phyloP scores from a whole-genome alignment of 495 filamentous ascomycete species.

The Jackrogersella minutella region DNA sequence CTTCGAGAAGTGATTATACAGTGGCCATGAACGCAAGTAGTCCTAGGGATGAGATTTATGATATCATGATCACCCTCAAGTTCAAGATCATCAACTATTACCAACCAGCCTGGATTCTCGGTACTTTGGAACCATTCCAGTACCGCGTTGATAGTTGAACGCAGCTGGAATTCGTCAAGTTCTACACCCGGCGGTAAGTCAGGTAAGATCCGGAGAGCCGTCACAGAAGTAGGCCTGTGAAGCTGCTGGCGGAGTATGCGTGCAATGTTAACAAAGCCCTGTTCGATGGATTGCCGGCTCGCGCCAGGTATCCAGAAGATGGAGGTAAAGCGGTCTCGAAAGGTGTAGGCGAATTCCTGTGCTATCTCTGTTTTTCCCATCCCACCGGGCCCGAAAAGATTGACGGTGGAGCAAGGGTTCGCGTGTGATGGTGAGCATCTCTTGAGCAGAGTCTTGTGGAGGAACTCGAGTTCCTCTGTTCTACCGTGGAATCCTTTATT shows the following conservation, averaged over 20 bases:
- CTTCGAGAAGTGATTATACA: slow-evolving; percentile 1
- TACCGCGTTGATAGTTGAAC: background rate
- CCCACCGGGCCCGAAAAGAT: background rate
- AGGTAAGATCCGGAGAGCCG: background rate
- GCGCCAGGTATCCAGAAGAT: background rate
- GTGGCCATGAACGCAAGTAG: slow-evolving; percentile 1
- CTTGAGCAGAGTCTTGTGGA: background rate
- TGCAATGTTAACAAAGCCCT: background rate
- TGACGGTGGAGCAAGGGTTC: background rate
- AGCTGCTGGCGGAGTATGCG: background rate
- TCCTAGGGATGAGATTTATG: background rate
- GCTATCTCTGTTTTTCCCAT: slow-evolving; percentile 2
- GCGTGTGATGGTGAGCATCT: background rate
- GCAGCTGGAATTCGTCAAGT: background rate
- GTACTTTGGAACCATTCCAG: slow-evolving; percentile 5
- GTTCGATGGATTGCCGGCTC: background rate
- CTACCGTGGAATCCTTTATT: background rate
- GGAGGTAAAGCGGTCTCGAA: background rate
- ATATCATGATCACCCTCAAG: background rate
- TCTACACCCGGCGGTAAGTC: background rate
- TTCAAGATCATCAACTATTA: background rate
- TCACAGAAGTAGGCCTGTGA: background rate
- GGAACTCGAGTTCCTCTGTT: background rate
- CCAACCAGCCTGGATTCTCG: background rate
- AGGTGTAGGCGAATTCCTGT: background rate